A percentile compares a stretch with the other conserved stretches of the same genome.
Conservation (phyloP, 306 rosid species). For the Datisca glomerata region DNA sequence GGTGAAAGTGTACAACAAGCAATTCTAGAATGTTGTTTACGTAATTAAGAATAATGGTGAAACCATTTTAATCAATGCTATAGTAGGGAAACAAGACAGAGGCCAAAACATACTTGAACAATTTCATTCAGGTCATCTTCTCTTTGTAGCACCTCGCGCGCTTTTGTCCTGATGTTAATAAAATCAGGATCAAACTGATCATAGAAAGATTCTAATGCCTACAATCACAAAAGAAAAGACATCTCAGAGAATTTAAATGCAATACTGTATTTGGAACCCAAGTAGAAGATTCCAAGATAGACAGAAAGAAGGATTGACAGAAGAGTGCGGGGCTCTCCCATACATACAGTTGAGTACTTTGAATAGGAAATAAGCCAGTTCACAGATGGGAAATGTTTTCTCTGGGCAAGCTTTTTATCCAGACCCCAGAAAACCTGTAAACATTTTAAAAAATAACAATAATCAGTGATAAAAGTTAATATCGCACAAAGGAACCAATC, state of each 20-base stretch:
- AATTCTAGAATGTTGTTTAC: no score
- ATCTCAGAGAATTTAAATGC: background rate
- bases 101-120: slow-evolving; percentile 56
- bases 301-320: background rate
- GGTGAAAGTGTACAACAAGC: no score
- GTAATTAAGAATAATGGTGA: no score
- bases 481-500: no score
- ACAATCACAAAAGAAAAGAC: slow-evolving; percentile 9
- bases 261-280: background rate
- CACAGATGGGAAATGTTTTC: slow-evolving; percentile 98
- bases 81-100: background rate
- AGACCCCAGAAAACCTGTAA: slow-evolving; percentile 97
- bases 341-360: slow-evolving; percentile 73
- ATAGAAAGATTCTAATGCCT: slow-evolving; percentile 93
- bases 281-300: slow-evolving; percentile 1
- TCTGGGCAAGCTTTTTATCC: slow-evolving; percentile 99
- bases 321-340: background rate
- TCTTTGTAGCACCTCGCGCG: slow-evolving; percentile 94
- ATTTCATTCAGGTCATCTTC: slow-evolving; percentile 99
- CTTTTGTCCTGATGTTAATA: slow-evolving; percentile 93
- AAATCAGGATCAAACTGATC: slow-evolving; percentile 96
- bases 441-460: slow-evolving; percentile 5
- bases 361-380: slow-evolving; percentile 99
- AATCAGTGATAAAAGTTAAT: background rate
- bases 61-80: background rate